A percentile compares a stretch with the other conserved stretches of the same genome.
phyloP scores from a whole-genome alignment of 2,329 filamentous ascomycete species.

The Pseudogymnoascus sp. region DNA sequence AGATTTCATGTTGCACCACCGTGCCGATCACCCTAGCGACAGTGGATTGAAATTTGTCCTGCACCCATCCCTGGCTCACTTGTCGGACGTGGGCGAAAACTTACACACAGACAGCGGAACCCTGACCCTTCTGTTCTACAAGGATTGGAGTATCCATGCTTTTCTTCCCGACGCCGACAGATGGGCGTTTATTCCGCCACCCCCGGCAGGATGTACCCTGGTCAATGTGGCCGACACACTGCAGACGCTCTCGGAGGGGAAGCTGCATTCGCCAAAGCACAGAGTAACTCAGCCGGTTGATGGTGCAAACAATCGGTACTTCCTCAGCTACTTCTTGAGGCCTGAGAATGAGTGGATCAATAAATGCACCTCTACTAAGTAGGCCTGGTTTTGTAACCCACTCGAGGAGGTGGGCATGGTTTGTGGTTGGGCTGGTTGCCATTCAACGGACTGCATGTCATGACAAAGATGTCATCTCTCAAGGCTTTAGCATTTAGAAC shows the following conservation, averaged over 20 bases:
- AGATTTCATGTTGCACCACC: slow-evolving; percentile 16
- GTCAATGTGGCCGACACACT: slow-evolving; percentile 23
- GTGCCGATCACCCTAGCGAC: slow-evolving; percentile 17
- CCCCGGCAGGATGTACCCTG: slow-evolving; percentile 17
- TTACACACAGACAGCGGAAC: slow-evolving; percentile 22
- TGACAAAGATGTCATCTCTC: neutral
- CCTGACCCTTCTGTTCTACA: slow-evolving; percentile 21
- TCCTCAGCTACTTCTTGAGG: slow-evolving; percentile 23
- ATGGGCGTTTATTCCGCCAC: slow-evolving; percentile 14
- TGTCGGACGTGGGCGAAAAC: slow-evolving; percentile 13
- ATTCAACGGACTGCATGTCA: neutral
- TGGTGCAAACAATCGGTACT: slow-evolving; percentile 20
- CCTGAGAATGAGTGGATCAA: slow-evolving; percentile 17
- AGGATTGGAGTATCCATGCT: slow-evolving; percentile 16
- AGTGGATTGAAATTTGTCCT: slow-evolving; percentile 19
- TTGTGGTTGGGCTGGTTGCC: neutral
- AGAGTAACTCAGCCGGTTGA: slow-evolving; percentile 21
- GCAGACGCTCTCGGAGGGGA: slow-evolving; percentile 18
- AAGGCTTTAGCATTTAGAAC: neutral
- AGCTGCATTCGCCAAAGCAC: slow-evolving; percentile 21
- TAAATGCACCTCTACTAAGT: slow-evolving; percentile 13
- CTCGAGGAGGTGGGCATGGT: neutral
- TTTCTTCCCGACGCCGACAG: neutral
- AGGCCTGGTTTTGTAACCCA: neutral
- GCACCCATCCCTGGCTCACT: slow-evolving; percentile 14